phyloP scores from a whole-genome alignment of 2,329 filamentous ascomycete species.

The Apiospora arundinis region DNA sequence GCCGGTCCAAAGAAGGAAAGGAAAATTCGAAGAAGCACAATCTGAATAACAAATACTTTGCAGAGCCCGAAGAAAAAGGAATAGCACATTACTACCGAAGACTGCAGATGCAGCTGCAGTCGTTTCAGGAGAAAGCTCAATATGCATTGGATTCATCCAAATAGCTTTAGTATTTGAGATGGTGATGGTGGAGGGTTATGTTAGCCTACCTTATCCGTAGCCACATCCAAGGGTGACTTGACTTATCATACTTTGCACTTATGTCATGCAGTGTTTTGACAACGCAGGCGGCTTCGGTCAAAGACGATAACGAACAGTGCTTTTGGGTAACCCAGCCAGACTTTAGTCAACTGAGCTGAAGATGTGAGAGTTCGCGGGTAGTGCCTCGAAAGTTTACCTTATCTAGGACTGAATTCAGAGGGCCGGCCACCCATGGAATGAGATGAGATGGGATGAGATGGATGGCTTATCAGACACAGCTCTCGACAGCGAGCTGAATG shows the following conservation, averaged over 20 bases:
- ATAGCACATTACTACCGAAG: background rate
- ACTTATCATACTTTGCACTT: constrained; percentile 11
- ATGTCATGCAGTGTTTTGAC: constrained; percentile 16
- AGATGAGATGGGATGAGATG: background rate
- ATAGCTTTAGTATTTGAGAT: constrained; percentile 8
- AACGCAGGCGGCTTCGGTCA: background rate
- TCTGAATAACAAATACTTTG: background rate
- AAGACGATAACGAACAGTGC: background rate
- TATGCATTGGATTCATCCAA: background rate
- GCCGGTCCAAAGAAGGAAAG: background rate
- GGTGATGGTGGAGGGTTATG: background rate
- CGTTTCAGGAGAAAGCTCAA: background rate
- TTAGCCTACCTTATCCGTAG: background rate
- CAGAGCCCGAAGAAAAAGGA: background rate
- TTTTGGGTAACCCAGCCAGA: background rate
- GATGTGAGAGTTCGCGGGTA: constrained; percentile 13
- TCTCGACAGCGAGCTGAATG: background rate
- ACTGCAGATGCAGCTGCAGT: constrained; percentile 13
- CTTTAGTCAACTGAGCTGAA: constrained; percentile 11
- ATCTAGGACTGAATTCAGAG: background rate
- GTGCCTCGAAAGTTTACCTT: constrained; percentile 3
- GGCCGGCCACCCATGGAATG: background rate
- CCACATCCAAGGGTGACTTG: background rate
- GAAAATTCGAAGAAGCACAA: constrained; percentile 18
- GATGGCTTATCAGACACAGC: too few species aligned